Base-by-base conservation (phyloP, 2,329 filamentous ascomycete genomes). In the Nothophaeocryptopus gaeumannii region DNA sequence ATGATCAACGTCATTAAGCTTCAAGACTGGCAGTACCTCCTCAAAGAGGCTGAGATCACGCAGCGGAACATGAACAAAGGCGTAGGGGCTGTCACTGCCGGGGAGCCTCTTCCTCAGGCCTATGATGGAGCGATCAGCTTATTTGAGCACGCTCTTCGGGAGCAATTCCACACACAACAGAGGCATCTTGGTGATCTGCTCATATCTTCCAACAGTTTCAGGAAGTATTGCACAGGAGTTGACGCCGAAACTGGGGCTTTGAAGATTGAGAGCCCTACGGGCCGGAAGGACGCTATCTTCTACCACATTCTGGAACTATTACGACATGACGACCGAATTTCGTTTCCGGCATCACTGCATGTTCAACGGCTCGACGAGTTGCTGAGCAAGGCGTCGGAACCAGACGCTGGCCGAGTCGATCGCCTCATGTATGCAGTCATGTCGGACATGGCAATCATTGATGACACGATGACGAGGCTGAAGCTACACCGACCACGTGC, bases 361-460 rank as follows among this genome's bases (percentile, higher is more conserved):
- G 30, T 49, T 5, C 9, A 35, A 8, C 8, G 39, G 10, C 32
- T 38, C 33, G 2, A 47, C 2, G 38, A 51, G 2, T 16, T 42
- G 11, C 16, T 50, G 10, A 15, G 45, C 2, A 10, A 15, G 2
- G 34, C 2, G 2, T 41, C 42, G 1, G 35, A 13, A 15, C 15
- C 12, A 2, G 20, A 42, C 15, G 37, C 43, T 3, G 14, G 11
- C 11, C 42, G 42, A 12, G 26, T 51, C 8, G 32, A 43, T 15
- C 33, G 14, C 11, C 9, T 41, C 1, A 13, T 51, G 14, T 11
- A 15, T 14, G n/a, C n/a, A 4, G n/a, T 31, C 8, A 12, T 51
- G 5, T 47, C 43, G 2, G 40, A 45, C 9, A 33, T 53, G 32
- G 32, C 37, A 2, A 37, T 43, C 10, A 35, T 53, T 12, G 41